Percentiles rank a stretch among this genome's conserved stretches.
Evolutionary conservation across 2,329 filamentous ascomycete species (phyloP).

Genomic region (Diaporthe citri): DNA sequence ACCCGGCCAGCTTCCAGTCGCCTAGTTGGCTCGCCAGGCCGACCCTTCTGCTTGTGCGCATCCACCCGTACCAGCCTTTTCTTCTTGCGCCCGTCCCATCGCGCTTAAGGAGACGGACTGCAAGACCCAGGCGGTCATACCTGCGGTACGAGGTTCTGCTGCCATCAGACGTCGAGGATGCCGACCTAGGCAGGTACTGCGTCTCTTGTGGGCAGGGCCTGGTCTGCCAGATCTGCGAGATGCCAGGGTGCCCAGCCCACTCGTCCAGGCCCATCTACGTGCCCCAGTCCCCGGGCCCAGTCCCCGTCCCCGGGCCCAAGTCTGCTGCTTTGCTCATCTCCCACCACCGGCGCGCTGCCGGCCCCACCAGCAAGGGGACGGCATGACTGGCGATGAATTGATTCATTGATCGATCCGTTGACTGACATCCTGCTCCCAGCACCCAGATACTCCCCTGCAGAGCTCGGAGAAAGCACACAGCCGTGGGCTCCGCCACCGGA

Average conservation of each 20-base stretch:
- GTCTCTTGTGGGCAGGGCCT: neutral
- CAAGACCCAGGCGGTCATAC: neutral
- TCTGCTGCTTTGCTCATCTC: neutral
- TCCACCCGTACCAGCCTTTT: slow-evolving; percentile 28
- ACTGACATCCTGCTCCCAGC: neutral
- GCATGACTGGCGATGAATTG: neutral
- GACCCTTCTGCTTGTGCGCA: slow-evolving; percentile 7
- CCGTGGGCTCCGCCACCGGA: neutral
- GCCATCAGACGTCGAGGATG: neutral
- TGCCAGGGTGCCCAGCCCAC: slow-evolving; percentile 24
- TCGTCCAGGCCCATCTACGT: neutral
- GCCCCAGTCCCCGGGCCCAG: neutral
- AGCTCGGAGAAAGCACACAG: neutral
- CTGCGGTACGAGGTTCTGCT: neutral
- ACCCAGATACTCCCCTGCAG: neutral
- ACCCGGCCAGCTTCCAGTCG: slow-evolving; percentile 9
- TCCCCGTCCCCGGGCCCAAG: slow-evolving; percentile 1
- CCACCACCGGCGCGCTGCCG: neutral
- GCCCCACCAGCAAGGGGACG: slow-evolving; percentile 10
- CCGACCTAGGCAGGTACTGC: neutral
- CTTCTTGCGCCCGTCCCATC: neutral
- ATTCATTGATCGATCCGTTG: neutral
- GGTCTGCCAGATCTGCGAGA: slow-evolving; percentile 28
- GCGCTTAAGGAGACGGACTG: neutral
- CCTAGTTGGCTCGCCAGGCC: slow-evolving; percentile 3